Base-by-base conservation (phyloP, 352 stramenopile genomes). In the Sclerospora graminicola region DNA sequence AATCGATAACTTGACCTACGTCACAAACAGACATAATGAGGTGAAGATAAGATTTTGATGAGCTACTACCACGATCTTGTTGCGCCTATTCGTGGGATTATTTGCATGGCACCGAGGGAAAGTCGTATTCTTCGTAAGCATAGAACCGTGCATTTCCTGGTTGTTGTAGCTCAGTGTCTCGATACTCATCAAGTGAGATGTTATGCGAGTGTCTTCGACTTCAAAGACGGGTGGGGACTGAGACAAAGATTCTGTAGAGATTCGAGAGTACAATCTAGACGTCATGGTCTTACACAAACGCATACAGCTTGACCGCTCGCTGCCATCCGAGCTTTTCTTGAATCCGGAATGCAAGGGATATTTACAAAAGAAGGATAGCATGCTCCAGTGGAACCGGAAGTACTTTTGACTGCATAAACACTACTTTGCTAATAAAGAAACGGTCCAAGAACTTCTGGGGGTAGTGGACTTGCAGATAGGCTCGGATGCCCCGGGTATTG, bases 1-100 rank as follows among this genome's bases (percentile, higher is more conserved):
- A n/a, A n/a, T n/a, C n/a, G n/a, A 94, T 50, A 95, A 95, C 60
- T 89, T 89, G 68, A 93, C 83, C 16, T 92, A 34, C 72, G 86
- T 41, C 92, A 78, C 58, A 87, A 86, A 41, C 82, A 95, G 49
- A 64, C 63, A 16, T 72, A 70, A 24, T 94, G 82, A 79, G 69
- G 73, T 18, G 60, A 64, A 5, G 69, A 82, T 14, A 75, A 67
- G 18, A 5, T 77, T n/a, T n/a, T n/a, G n/a, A n/a, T n/a, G n/a
- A n/a, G n/a, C n/a, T n/a, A n/a, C n/a, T n/a, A n/a, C n/a, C 78
- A 9, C 68, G 78, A 8, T 73, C 69, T 19, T 93, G 74, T 0
- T 85, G 73, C 41, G 48, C 84, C 15, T 95, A 94, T 38, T 85
- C 82, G 19, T 95, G 84, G 84, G 84, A 95, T 58, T 66, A 75